Conservation (phyloP, 805 yeast genomes). For the Kazachstania psychrophila region DNA sequence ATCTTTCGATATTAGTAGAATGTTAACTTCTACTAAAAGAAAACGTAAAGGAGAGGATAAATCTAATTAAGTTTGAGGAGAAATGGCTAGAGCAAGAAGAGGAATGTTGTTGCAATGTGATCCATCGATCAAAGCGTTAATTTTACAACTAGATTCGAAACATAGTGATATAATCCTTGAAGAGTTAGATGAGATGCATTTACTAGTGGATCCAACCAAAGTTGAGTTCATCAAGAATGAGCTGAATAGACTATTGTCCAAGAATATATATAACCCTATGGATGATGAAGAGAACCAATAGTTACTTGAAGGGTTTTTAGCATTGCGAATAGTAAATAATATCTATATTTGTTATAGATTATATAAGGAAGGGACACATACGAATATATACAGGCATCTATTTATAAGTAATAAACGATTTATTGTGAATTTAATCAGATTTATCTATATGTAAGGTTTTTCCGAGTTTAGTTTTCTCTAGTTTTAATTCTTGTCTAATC, state of each 20-base stretch:
- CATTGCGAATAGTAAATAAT: too few species aligned
- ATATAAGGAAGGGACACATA: too few species aligned
- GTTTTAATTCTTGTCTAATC: slow-evolving; percentile 5
- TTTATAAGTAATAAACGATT: too few species aligned
- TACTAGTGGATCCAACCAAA: slow-evolving; percentile 68
- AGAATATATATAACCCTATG: slow-evolving; percentile 76
- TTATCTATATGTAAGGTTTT: background rate
- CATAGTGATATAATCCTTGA: slow-evolving; percentile 62
- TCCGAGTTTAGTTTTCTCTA: background rate
- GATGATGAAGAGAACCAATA: slow-evolving; percentile 51
- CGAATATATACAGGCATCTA: too few species aligned
- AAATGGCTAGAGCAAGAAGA: slow-evolving; percentile 48
- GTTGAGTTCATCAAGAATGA: slow-evolving; percentile 71
- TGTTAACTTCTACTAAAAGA: too few species aligned
- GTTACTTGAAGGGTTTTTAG: background rate
- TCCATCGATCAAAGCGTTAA: slow-evolving; percentile 84
- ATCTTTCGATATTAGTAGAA: too few species aligned
- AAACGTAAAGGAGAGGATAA: too few species aligned
- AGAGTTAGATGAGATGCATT: slow-evolving; percentile 87
- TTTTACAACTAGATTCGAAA: slow-evolving; percentile 70
- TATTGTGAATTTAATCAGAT: background rate
- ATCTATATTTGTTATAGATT: too few species aligned
- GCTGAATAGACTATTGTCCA: slow-evolving; percentile 62
- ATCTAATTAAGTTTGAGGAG: too few species aligned
- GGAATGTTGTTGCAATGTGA: slow-evolving; percentile 61